phyloP scores from a whole-genome alignment of 2,329 filamentous ascomycete genomes.

The Venturiaceae sp. region DNA sequence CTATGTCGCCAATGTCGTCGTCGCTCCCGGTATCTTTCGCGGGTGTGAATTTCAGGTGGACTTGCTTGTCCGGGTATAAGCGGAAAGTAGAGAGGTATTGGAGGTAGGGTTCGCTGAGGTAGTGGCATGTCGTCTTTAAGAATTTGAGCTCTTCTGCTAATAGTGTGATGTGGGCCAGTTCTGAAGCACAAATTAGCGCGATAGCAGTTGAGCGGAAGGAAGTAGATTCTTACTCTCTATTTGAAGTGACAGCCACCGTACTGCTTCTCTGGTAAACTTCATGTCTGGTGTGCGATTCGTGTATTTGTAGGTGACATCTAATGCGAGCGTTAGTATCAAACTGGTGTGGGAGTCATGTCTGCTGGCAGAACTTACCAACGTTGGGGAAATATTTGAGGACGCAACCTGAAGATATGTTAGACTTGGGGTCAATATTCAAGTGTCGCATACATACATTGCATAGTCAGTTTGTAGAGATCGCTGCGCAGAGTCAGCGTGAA shows the following conservation, averaged over 20 bases:
- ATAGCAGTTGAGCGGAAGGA: background rate
- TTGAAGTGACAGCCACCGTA: conserved; percentile 75
- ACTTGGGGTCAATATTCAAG: no score
- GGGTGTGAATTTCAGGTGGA: conserved; percentile 57
- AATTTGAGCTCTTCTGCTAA: conserved; percentile 72
- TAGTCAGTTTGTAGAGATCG: conserved; percentile 91
- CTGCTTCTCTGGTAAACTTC: conserved; percentile 75
- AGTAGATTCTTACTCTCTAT: conserved; percentile 64
- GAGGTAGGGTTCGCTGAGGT: conserved; percentile 70
- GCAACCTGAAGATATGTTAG: no score
- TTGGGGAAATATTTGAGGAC: conserved; percentile 87
- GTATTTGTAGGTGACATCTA: conserved; percentile 85
- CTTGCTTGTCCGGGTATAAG: conserved; percentile 71
- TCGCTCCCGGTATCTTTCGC: conserved; percentile 52
- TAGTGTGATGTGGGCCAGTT: conserved; percentile 72
- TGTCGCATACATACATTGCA: no score
- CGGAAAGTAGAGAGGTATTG: conserved; percentile 73
- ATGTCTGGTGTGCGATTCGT: conserved; percentile 94
- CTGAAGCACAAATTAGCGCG: no score
- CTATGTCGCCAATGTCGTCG: conserved; percentile 60
- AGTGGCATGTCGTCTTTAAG: conserved; percentile 68
- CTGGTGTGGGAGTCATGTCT: no score
- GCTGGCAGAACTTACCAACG: no score
- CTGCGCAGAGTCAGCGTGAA: conserved; percentile 38
- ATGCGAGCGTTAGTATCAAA: conserved; percentile 12